phyloP scores from a whole-genome alignment of 2,329 filamentous ascomycete species.

The Xylariaceae sp. region DNA sequence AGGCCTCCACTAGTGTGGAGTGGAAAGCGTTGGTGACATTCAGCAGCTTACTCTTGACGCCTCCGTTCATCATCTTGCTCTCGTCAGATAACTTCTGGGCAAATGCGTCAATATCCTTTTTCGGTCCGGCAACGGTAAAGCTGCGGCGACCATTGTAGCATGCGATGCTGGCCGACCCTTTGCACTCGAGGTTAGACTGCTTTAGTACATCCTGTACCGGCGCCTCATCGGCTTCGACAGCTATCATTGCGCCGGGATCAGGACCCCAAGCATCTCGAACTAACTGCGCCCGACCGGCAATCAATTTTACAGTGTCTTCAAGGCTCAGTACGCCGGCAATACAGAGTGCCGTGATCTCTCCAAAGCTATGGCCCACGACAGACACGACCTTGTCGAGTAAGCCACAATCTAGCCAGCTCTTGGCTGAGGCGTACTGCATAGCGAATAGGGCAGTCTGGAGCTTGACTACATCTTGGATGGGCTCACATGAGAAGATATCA shows the following conservation, averaged over 20 bases:
- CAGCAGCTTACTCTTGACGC: conserved; percentile 7
- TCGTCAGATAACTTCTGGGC: conserved; percentile 9
- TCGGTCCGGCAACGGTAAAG: conserved; percentile 19
- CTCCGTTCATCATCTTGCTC: conserved; percentile 5
- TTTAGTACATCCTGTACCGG: neutral
- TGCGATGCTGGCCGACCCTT: conserved; percentile 18
- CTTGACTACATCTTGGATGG: conserved; percentile 20
- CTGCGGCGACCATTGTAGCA: conserved; percentile 22
- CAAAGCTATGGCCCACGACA: conserved; percentile 38
- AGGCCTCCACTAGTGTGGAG: conserved; percentile 16
- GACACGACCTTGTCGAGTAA: conserved; percentile 20
- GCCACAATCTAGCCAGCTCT: conserved; percentile 35
- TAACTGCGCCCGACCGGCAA: conserved; percentile 30
- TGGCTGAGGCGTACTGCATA: conserved; percentile 35
- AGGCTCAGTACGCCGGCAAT: conserved; percentile 32
- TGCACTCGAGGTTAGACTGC: neutral
- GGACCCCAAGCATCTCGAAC: conserved; percentile 27
- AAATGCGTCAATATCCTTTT: conserved; percentile 5
- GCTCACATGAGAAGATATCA: conserved; percentile 23
- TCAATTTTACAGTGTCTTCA: conserved; percentile 28
- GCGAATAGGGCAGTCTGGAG: conserved; percentile 39
- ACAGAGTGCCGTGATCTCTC: conserved; percentile 35
- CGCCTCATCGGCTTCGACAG: neutral
- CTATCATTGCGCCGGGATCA: conserved; percentile 2
- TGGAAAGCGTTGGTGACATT: conserved; percentile 24